Evolutionary conservation across 2,329 filamentous ascomycete genomes (phyloP), one percentile per base, ranked within the genome.

Genomic region (Cadophora sp.): DNA sequence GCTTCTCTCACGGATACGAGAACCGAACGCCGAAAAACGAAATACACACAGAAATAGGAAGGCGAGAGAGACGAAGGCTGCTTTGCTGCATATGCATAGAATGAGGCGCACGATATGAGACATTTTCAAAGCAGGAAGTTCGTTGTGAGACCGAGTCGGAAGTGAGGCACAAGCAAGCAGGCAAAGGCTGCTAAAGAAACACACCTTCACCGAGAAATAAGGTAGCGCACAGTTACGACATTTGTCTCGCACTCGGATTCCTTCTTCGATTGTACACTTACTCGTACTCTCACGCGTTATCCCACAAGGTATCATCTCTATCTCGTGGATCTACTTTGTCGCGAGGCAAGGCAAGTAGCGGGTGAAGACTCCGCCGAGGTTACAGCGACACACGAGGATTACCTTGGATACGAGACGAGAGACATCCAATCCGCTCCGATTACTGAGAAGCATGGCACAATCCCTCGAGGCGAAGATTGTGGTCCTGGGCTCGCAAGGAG

Each of bases 391-490:
- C 20, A 48, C n/a, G 45, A 48, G 48, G 48, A 43, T 43, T 59
- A 43, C 39, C 13, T 20, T 45, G 41, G 30, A 36, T 59, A 30
- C 39, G 16, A 22, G 9, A 66, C n/a, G 22, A 22, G 65, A 59
- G 56, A 45, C 59, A 33, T 16, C 59, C 27, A 41, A 33, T 24
- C 39, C 18, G 43, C 5, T 48, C n/a, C n/a, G 45, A 48, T 20
- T 43, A 36, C 45, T 41, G 33, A 43, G 30, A 62, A 61, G 45
- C 48, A 80, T 68, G 77, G 80, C 63, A 56, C 76, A 70, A 74
- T 90, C 90, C 55, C 87, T 94, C 75, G 91, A 94, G 82, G 91
- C 91, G 77, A 94, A 94, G 80, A 93, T 94, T 69, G 91, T 94
- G 73, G 90, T 94, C 68, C 87, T 94, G 75, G 91, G 91, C 78